Base-by-base conservation (phyloP, 2,329 filamentous ascomycete species). In the Penicillium sp. region DNA sequence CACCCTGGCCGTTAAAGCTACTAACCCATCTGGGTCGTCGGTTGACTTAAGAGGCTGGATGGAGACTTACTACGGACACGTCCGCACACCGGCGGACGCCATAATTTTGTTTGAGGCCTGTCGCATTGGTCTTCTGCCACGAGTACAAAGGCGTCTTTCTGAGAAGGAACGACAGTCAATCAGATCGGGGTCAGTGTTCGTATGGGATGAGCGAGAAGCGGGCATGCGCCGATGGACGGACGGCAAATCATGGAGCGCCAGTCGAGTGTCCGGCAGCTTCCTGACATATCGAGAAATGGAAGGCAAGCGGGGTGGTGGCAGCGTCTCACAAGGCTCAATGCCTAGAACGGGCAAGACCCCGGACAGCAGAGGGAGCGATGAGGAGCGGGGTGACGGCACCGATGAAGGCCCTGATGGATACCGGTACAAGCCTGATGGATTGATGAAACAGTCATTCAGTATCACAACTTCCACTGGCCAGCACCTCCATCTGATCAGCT, bases 361-460 rank as follows among this genome's bases (percentile, higher is more conserved):
- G 33, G 92, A 96, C 62, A 92, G 90, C 67, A 87, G 43, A 49
- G 87, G 85, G 27, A 93, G 90, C 71, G 92, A 96, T 69, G 93
- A 95, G 49, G 90, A 92, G 63, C 88, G 91, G 53, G 89, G 86
- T 66, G 77, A 83, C 63, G 84, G 83, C 69, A 82, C 80, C 54
- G 92, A 96, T 69, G 83, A 85, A 63, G 85, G 85, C 9, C 91
- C 91, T 0, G 92, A 96, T 73, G 92, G 92, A 43, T 96, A 96
- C 75, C 83, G 92, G 62, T 96, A 96, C 78, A 99, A 97, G 81
- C 91, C 89, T 10, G 95, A 99, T 69, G 95, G 95, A 0, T 84
- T 99, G 4, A 97, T 98, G 92, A 99, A 99, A 84, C 95, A 99
- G 77, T 98, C 95, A 0, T 99, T 98, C 82, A 98, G 93, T 78